Conservation (phyloP, 495 filamentous ascomycete species). For the Neurospora sp. region DNA sequence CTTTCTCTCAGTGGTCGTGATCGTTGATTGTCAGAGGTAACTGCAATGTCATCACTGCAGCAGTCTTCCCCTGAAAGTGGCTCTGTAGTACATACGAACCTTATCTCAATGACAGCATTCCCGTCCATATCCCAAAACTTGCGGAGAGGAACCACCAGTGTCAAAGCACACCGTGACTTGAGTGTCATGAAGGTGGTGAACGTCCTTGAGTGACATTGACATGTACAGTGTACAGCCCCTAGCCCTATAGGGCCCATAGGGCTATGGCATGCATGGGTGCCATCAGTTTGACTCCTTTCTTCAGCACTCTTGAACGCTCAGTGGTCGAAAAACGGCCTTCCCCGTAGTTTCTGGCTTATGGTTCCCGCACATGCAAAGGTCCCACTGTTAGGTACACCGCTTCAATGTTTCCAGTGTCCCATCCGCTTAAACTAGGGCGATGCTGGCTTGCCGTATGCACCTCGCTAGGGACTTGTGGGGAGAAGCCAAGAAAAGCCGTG, state of each 20-base stretch:
- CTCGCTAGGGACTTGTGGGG: not conserved
- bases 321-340: not conserved
- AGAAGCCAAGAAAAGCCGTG: not conserved
- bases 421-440: not conserved
- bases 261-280: not conserved
- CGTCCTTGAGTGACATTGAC: not conserved
- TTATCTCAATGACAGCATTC: not conserved
- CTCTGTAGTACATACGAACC: not conserved
- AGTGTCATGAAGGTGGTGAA: not conserved
- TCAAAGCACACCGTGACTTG: not conserved
- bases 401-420: not conserved
- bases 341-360: not conserved
- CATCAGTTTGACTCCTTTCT: not conserved
- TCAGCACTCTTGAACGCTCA: not conserved
- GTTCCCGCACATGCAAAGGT: not conserved
- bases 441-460: not conserved
- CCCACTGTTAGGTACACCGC: not conserved
- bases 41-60: not conserved
- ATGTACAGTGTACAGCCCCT: not conserved
- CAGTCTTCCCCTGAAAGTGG: not conserved
- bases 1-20: not conserved
- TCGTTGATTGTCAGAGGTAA: not conserved
- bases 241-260: not conserved
- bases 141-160: not conserved
- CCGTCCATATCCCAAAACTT: not conserved